phyloP scores from a whole-genome alignment of 1,139 yeast species.

The Sugiyamaella xylanicola region DNA sequence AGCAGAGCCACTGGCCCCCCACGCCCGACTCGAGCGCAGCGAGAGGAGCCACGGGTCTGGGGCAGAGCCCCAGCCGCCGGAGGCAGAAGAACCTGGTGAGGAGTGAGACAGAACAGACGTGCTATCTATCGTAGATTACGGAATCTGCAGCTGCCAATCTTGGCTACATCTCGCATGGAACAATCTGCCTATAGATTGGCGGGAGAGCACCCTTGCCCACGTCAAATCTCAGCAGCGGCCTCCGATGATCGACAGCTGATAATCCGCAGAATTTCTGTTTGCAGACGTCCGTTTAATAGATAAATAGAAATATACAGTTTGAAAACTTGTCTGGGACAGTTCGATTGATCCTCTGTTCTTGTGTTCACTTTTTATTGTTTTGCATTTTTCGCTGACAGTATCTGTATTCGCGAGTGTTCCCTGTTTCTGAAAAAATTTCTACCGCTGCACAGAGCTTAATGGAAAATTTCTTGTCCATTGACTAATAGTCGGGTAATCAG shows the following conservation, averaged over 20 bases:
- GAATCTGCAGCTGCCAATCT: not conserved
- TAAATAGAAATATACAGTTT: not conserved
- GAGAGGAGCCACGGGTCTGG: too few relatives aligned
- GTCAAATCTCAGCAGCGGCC: not conserved
- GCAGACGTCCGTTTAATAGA: not conserved
- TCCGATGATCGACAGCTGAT: constrained; percentile 6
- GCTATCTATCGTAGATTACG: not conserved
- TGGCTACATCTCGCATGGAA: not conserved
- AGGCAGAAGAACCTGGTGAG: too few relatives aligned
- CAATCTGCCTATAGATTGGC: too few relatives aligned
- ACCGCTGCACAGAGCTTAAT: too few relatives aligned
- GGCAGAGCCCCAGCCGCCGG: too few relatives aligned
- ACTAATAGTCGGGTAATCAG: too few relatives aligned
- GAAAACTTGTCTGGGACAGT: not conserved
- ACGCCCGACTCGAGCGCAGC: too few relatives aligned
- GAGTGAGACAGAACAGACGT: not conserved
- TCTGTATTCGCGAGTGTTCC: not conserved
- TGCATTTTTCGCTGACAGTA: not conserved
- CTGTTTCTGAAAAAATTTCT: too few relatives aligned
- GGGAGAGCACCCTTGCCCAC: not conserved
- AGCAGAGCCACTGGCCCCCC: too few relatives aligned
- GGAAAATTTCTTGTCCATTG: too few relatives aligned
- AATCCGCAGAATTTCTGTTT: not conserved
- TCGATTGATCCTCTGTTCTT: not conserved
- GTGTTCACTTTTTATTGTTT: not conserved